These are phyloP conservation scores for Cladophialophora carrionii DNA, from an alignment of 2,329 filamentous ascomycete species.

Conservation along the genomic window DNA sequence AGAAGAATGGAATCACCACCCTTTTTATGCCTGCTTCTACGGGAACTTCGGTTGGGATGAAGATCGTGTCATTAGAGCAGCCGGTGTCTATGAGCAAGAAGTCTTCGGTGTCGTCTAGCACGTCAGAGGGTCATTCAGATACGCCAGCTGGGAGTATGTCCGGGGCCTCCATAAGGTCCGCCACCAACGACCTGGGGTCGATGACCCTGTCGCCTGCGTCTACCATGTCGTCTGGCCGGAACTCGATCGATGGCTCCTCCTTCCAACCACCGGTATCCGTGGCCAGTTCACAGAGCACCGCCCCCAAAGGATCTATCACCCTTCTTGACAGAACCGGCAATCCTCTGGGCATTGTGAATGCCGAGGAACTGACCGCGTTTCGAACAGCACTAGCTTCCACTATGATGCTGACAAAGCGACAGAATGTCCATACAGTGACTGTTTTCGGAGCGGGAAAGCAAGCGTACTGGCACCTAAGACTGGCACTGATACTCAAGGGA, in stretches of 20 bases:
- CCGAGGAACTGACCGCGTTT: slow-evolving; percentile 70
- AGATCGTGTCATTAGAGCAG: slow-evolving; percentile 62
- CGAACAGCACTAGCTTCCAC: slow-evolving; percentile 65
- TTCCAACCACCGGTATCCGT: slow-evolving; percentile 40
- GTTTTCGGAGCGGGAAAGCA: slow-evolving; percentile 89
- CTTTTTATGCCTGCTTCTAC: slow-evolving; percentile 70
- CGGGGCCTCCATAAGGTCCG: slow-evolving; percentile 42
- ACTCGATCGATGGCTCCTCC: slow-evolving; percentile 39
- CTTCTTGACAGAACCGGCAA: slow-evolving; percentile 61
- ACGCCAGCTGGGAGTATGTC: slow-evolving; percentile 31
- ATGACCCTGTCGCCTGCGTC: slow-evolving; percentile 44
- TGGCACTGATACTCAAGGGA: slow-evolving; percentile 71
- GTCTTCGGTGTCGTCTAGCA: slow-evolving; percentile 32
- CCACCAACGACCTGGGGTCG: slow-evolving; percentile 44
- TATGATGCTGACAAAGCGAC: slow-evolving; percentile 66
- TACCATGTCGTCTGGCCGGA: slow-evolving; percentile 35
- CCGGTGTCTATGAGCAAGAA: slow-evolving; percentile 27
- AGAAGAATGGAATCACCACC: slow-evolving; percentile 64
- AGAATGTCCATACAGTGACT: slow-evolving; percentile 72
- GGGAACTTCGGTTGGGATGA: slow-evolving; percentile 63
- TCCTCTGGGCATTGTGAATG: slow-evolving; percentile 67
- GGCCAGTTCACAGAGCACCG: slow-evolving; percentile 48
- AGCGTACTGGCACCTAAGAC: slow-evolving; percentile 90
- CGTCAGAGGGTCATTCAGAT: slow-evolving; percentile 26
- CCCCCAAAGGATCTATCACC: slow-evolving; percentile 61